These are phyloP conservation scores for Casuarina equisetifolia DNA, from an alignment of 306 rosid species.

Conservation along the genomic window DNA sequence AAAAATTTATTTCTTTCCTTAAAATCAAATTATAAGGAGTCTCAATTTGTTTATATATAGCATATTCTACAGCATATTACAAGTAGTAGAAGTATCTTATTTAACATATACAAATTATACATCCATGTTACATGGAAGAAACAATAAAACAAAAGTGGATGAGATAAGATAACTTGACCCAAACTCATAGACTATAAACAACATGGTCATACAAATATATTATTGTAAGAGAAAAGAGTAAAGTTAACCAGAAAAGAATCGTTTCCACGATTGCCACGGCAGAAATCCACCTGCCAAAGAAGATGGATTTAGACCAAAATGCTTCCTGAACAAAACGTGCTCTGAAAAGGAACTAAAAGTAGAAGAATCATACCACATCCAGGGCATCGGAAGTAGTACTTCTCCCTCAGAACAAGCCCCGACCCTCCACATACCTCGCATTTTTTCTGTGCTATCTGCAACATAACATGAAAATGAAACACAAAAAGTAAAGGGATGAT, in stretches of 20 bases:
- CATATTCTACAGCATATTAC: not conserved
- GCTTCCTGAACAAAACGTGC: not conserved
- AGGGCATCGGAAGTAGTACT: slow-evolving; percentile 67
- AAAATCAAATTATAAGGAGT: too few relatives aligned
- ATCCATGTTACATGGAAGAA: not conserved
- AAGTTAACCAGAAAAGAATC: slow-evolving; percentile 75
- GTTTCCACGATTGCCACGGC: slow-evolving; percentile 97
- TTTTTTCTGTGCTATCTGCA: slow-evolving; percentile 67
- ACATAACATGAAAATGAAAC: not conserved
- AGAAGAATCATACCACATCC: slow-evolving; percentile 59
- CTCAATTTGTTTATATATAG: too few relatives aligned
- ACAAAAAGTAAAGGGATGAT: not conserved
- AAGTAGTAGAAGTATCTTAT: not conserved
- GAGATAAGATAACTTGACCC: not conserved
- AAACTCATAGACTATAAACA: not conserved
- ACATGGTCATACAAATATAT: not conserved
- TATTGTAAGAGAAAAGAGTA: not conserved
- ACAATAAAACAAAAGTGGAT: not conserved
- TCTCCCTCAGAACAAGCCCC: slow-evolving; percentile 66
- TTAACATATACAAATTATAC: not conserved
- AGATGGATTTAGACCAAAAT: slow-evolving; percentile 6
- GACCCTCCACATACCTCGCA: slow-evolving; percentile 85
- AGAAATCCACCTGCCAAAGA: slow-evolving; percentile 77
- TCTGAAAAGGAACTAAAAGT: not conserved
- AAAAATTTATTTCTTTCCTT: too few relatives aligned